A percentile compares a stretch with the other conserved stretches of the same genome.
These are phyloP conservation scores for Leptographium lundbergii DNA, from an alignment of 2,329 filamentous ascomycete genomes.

Conservation along the genomic window DNA sequence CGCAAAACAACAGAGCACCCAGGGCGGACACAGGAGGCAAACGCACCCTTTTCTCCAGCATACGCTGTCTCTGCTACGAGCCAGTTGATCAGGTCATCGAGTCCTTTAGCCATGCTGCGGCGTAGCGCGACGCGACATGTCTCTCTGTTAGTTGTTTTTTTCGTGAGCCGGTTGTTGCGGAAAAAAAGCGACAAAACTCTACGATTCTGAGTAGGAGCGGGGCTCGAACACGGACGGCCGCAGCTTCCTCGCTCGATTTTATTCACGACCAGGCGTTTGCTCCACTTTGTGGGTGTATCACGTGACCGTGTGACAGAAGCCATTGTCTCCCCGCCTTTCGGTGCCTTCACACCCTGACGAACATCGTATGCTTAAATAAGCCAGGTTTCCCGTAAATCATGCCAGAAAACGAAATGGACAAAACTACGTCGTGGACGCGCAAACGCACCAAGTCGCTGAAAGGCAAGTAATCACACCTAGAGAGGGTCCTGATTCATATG, in stretches of 20 bases:
- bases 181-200: constrained; percentile 1
- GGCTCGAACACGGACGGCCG: constrained; percentile 11
- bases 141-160: not conserved
- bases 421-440: too few species aligned
- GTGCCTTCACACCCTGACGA: too few species aligned
- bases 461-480: too few species aligned
- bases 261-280: too few species aligned
- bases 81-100: constrained; percentile 31
- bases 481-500: too few species aligned
- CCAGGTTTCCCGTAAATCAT: too few species aligned
- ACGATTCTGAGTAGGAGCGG: constrained; percentile 5
- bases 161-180: not conserved
- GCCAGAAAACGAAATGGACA: too few species aligned
- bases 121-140: not conserved
- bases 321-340: too few species aligned
- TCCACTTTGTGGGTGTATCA: not conserved
- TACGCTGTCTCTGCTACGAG: constrained; percentile 31
- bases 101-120: constrained; percentile 22
- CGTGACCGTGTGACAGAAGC: too few species aligned
- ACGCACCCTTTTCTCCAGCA: constrained; percentile 28
- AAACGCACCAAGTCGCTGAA: too few species aligned
- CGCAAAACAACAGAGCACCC: not conserved
- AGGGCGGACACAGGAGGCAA: too few species aligned
- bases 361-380: too few species aligned
- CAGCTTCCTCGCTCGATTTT: not conserved